Evolutionary conservation across 2,329 filamentous ascomycete genomes (phyloP).

Genomic region (Aspergillus sp.): DNA sequence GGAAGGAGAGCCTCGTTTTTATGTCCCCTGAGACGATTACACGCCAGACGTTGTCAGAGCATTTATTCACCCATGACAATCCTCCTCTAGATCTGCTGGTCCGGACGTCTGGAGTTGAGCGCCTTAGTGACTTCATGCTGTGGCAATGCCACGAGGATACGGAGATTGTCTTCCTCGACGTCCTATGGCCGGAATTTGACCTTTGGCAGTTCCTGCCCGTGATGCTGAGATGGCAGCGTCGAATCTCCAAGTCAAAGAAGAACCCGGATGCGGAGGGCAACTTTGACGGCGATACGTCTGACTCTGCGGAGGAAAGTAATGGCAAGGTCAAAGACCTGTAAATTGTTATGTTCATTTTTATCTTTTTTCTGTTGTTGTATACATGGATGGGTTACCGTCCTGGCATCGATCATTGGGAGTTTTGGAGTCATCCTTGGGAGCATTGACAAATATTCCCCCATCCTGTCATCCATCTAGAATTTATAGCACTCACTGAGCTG

Average conservation of each 20-base stretch:
- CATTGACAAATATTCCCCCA: slow-evolving; percentile 12
- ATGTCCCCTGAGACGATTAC: slow-evolving; percentile 89
- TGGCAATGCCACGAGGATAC: slow-evolving; percentile 97
- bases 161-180: slow-evolving; percentile 87
- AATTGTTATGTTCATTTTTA: slow-evolving; percentile 6
- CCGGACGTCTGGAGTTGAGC: slow-evolving; percentile 87
- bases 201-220: slow-evolving; percentile 92
- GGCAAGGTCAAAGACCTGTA: slow-evolving; percentile 37
- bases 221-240: slow-evolving; percentile 82
- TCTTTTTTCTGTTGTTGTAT: background rate
- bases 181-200: slow-evolving; percentile 94
- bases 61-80: slow-evolving; percentile 83
- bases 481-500: background rate
- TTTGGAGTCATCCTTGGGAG: slow-evolving; percentile 5
- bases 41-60: slow-evolving; percentile 74
- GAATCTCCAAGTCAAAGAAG: slow-evolving; percentile 64
- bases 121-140: slow-evolving; percentile 96
- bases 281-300: slow-evolving; percentile 53
- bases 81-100: slow-evolving; percentile 90
- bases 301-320: slow-evolving; percentile 29
- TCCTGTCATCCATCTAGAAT: background rate
- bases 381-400: background rate
- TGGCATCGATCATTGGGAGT: slow-evolving; percentile 7
- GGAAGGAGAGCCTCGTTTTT: slow-evolving; percentile 41
- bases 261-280: slow-evolving; percentile 61